Conservation (phyloP, 2,329 filamentous ascomycete species). For the Claviceps purpurea region DNA sequence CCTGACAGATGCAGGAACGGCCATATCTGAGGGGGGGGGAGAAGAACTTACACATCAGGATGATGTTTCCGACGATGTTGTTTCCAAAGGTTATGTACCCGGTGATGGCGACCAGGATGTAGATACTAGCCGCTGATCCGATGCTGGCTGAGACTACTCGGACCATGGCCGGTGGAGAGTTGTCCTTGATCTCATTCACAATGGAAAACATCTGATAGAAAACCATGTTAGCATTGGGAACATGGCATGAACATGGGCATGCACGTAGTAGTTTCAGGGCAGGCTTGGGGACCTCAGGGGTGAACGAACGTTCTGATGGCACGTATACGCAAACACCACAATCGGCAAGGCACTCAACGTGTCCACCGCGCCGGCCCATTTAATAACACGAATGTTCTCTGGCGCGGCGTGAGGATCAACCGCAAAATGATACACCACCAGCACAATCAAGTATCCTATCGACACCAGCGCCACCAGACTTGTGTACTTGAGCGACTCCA, state of each 20-base stretch:
- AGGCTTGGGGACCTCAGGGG: slow-evolving; percentile 12
- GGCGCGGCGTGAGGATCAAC: slow-evolving; percentile 64
- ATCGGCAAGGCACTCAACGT: slow-evolving; percentile 81
- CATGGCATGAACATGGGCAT: neutral
- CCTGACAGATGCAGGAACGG: too few relatives aligned
- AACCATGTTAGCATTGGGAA: slow-evolving; percentile 12
- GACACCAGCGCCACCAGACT: slow-evolving; percentile 82
- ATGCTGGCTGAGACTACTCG: slow-evolving; percentile 73
- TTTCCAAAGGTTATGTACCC: slow-evolving; percentile 94
- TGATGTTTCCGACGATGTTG: slow-evolving; percentile 80
- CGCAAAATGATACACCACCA: slow-evolving; percentile 86
- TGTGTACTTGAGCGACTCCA: slow-evolving; percentile 96
- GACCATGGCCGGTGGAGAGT: slow-evolving; percentile 60
- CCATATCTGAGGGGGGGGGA: too few relatives aligned
- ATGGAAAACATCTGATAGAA: slow-evolving; percentile 83
- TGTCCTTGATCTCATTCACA: slow-evolving; percentile 82
- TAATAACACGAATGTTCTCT: slow-evolving; percentile 60
- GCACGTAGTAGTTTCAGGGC: too few relatives aligned
- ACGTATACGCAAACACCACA: slow-evolving; percentile 98
- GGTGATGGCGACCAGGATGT: slow-evolving; percentile 84
- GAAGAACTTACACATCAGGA: slow-evolving; percentile 64
- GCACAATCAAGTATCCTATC: slow-evolving; percentile 83
- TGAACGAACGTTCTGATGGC: slow-evolving; percentile 73
- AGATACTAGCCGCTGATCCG: slow-evolving; percentile 74
- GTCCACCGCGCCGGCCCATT: slow-evolving; percentile 66